Base-by-base conservation (phyloP, 1,284 basidiomycete genomes). In the Fomitopsis pinicola region DNA sequence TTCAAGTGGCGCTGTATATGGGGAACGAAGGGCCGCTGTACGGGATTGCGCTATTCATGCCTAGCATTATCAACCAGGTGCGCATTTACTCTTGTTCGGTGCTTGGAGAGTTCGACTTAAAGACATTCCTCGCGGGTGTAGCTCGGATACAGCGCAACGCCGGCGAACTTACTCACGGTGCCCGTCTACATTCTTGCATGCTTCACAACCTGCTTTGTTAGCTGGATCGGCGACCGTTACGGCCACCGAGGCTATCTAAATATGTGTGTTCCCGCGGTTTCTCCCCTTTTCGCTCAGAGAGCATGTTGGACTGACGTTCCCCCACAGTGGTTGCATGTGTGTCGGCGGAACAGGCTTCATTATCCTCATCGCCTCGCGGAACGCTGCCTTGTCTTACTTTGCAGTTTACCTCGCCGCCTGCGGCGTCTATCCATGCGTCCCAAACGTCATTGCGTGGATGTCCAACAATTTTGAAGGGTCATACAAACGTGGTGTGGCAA, bases 371-470 rank as follows among this genome's bases (percentile, higher is more conserved):
- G 71, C 73, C 17, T 90, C 88, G n/a, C 78, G 82, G 55, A 87
- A 76, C 64, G 78, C 87, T 0, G 80, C 82, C 0, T 73, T 91
- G 5, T 89, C 87, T 1, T 91, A 91, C 70, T 81, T 88, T 61
- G 87, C 83, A 17, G 83, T 87, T 42, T 91, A 83, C 71, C 74
- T 90, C 63, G 87, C 87, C 15, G 83, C 86, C 59, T 83, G 86
- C 66, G 88, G 88, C 28, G 89, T 91, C 61, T 91, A 88, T 69
- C 87, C 88, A 5, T 78, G 83, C 54, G 86, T 91, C 63, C 80
- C 88, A 30, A 91, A 90, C 73, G 83, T 86, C 2, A 80, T 88
- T 63, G 86, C 88, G 5, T 89, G 88, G 85, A 81, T 85, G 42
- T 85, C 85, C 33, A 88, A 87, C 66, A 90, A 89, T 67, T 81